Percentiles rank a stretch among this genome's conserved stretches.
phyloP scores from a whole-genome alignment of 768 basidiomycete species.

The Boletus rubescentipes region DNA sequence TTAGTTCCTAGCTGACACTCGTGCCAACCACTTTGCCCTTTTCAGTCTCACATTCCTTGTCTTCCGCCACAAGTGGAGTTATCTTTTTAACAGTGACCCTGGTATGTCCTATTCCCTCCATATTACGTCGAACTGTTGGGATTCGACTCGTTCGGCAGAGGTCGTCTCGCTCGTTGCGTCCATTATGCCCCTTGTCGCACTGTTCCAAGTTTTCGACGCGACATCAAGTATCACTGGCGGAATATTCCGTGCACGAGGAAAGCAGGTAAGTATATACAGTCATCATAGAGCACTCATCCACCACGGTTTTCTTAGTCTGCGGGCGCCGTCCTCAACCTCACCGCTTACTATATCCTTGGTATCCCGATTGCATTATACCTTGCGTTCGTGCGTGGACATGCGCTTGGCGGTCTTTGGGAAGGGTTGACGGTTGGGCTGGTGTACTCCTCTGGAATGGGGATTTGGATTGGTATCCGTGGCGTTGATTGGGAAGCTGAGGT shows the following conservation, averaged over 20 bases:
- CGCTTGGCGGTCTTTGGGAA: slow-evolving; percentile 81
- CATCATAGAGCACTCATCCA: background rate
- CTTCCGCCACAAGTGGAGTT: slow-evolving; percentile 68
- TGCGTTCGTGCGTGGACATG: slow-evolving; percentile 57
- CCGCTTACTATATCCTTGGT: slow-evolving; percentile 79
- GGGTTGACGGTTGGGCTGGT: slow-evolving; percentile 72
- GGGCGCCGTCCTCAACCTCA: slow-evolving; percentile 62
- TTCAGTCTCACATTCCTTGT: slow-evolving; percentile 51
- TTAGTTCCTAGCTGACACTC: background rate
- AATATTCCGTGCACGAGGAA: slow-evolving; percentile 80
- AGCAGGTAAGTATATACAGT: slow-evolving; percentile 45
- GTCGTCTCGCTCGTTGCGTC: slow-evolving; percentile 49
- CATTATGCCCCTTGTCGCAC: slow-evolving; percentile 72
- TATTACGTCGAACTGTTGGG: background rate
- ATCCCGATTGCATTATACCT: slow-evolving; percentile 83
- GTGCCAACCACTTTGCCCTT: background rate
- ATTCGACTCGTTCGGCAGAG: slow-evolving; percentile 32
- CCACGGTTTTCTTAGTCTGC: slow-evolving; percentile 42
- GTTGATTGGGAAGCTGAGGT: slow-evolving; percentile 73
- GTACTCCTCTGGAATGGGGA: slow-evolving; percentile 57
- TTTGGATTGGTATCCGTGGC: slow-evolving; percentile 45
- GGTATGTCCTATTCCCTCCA: slow-evolving; percentile 33
- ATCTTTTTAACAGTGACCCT: slow-evolving; percentile 71
- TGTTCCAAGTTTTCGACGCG: slow-evolving; percentile 88
- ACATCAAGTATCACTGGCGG: slow-evolving; percentile 66